A percentile compares a stretch with the other conserved stretches of the same genome.
phyloP scores from a whole-genome alignment of 2,329 filamentous ascomycete species.

The Thielaviopsis musarum region DNA sequence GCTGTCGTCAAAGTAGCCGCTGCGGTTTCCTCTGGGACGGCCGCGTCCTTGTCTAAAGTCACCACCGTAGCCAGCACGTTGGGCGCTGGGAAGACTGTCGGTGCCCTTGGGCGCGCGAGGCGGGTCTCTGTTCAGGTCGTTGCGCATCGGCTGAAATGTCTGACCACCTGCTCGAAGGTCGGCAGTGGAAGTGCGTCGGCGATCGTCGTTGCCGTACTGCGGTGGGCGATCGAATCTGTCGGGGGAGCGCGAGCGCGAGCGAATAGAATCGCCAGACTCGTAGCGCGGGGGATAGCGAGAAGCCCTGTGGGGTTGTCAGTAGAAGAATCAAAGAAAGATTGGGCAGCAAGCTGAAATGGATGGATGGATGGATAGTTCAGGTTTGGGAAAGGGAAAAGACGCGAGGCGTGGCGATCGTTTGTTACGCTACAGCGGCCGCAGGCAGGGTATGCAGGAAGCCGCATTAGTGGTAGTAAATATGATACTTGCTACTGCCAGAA shows the following conservation, averaged over 20 bases:
- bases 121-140: constrained; percentile 42
- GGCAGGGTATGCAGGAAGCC: constrained; percentile 4
- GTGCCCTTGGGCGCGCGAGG: constrained; percentile 70
- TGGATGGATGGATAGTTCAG: neutral
- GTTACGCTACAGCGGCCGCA: neutral
- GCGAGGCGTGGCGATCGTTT: neutral
- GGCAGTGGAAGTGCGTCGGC: constrained; percentile 44
- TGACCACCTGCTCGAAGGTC: constrained; percentile 30
- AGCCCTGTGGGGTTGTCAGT: constrained; percentile 21
- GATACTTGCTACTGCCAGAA: neutral
- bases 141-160: constrained; percentile 43
- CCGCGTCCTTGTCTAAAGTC: constrained; percentile 40
- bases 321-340: neutral
- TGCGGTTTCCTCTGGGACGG: constrained; percentile 38
- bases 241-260: constrained; percentile 51
- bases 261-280: constrained; percentile 36
- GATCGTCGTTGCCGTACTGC: constrained; percentile 46
- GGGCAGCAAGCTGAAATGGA: neutral
- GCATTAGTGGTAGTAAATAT: neutral
- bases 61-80: constrained; percentile 47
- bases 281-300: constrained; percentile 40
- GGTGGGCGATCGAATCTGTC: constrained; percentile 42
- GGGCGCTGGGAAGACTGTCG: constrained; percentile 50
- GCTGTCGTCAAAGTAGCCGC: constrained; percentile 46
- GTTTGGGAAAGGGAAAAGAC: neutral